phyloP scores from a whole-genome alignment of 768 basidiomycete genomes.

The Rhodotorula toruloides region DNA sequence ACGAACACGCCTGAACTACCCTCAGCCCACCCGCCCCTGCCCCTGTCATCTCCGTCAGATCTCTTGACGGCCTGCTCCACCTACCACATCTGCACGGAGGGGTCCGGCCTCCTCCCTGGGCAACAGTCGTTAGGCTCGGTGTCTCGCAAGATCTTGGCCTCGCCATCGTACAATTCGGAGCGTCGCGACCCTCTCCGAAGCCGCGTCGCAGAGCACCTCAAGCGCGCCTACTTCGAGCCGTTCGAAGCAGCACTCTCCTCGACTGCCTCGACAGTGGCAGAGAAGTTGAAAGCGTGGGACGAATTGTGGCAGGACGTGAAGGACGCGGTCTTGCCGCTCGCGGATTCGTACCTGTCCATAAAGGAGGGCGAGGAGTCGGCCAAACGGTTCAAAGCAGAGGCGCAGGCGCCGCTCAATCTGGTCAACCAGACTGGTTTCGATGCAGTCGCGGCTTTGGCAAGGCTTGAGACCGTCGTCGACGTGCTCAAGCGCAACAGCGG shows the following conservation, averaged over 20 bases:
- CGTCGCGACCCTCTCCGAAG: background rate
- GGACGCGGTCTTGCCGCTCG: background rate
- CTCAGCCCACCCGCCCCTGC: too few species aligned
- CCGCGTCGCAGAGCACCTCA: background rate
- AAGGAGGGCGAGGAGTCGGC: too few species aligned
- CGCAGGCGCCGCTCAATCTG: background rate
- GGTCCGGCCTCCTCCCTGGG: slow-evolving; percentile 14
- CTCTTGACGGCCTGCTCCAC: slow-evolving; percentile 11
- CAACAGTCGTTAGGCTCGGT: too few species aligned
- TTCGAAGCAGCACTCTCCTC: background rate
- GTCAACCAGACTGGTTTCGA: background rate
- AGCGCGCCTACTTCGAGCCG: slow-evolving; percentile 11
- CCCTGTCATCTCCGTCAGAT: too few species aligned
- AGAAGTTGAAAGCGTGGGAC: background rate
- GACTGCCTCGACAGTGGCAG: background rate
- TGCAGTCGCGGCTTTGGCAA: too few species aligned
- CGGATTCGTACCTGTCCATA: background rate
- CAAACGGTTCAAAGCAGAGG: too few species aligned
- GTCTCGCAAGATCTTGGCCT: too few species aligned
- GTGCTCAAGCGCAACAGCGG: too few species aligned
- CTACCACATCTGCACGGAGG: slow-evolving; percentile 1
- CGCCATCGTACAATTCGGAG: background rate
- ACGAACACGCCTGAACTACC: too few species aligned
- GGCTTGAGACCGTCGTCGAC: too few species aligned
- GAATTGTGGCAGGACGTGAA: background rate